These are phyloP conservation scores for Acrocalymma vagum DNA, from an alignment of 2,329 filamentous ascomycete genomes.

Conservation along the genomic window DNA sequence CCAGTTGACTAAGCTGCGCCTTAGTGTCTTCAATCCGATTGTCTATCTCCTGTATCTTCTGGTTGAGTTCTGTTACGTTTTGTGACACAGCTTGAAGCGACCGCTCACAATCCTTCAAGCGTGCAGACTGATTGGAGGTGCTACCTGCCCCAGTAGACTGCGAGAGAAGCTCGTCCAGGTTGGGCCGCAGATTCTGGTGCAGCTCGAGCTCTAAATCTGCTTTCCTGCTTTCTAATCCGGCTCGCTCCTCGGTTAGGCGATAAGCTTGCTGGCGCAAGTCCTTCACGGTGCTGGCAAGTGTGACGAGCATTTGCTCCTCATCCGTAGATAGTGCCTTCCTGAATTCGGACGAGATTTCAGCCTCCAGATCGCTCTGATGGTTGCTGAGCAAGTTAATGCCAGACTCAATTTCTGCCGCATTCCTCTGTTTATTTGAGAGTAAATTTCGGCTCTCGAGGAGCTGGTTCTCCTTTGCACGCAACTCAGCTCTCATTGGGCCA, in stretches of 20 bases:
- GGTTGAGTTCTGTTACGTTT: constrained; percentile 70
- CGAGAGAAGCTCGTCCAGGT: constrained; percentile 77
- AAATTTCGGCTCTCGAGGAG: constrained; percentile 77
- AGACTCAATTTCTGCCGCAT: constrained; percentile 74
- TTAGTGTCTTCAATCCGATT: constrained; percentile 70
- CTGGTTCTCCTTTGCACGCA: constrained; percentile 77
- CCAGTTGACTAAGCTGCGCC: constrained; percentile 64
- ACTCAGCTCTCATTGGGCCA: constrained; percentile 78
- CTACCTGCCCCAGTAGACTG: constrained; percentile 59
- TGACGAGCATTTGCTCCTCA: constrained; percentile 84
- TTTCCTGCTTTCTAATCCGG: constrained; percentile 82
- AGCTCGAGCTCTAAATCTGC: constrained; percentile 85
- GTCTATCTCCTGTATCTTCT: constrained; percentile 79
- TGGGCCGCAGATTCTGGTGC: constrained; percentile 86
- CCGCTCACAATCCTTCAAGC: constrained; percentile 78
- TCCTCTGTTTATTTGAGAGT: constrained; percentile 74
- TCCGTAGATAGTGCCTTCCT: constrained; percentile 84
- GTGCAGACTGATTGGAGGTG: constrained; percentile 61
- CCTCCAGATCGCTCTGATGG: constrained; percentile 78
- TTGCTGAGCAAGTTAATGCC: constrained; percentile 67
- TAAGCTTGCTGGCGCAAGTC: constrained; percentile 80
- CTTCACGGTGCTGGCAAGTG: constrained; percentile 73
- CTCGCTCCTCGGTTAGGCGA: constrained; percentile 74
- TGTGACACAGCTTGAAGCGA: constrained; percentile 82
- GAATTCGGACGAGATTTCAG: constrained; percentile 85